Percentiles rank a stretch among this genome's conserved stretches.
Evolutionary conservation across 305 asterid genomes (phyloP).

Genomic region (Ajuga reptans): DNA sequence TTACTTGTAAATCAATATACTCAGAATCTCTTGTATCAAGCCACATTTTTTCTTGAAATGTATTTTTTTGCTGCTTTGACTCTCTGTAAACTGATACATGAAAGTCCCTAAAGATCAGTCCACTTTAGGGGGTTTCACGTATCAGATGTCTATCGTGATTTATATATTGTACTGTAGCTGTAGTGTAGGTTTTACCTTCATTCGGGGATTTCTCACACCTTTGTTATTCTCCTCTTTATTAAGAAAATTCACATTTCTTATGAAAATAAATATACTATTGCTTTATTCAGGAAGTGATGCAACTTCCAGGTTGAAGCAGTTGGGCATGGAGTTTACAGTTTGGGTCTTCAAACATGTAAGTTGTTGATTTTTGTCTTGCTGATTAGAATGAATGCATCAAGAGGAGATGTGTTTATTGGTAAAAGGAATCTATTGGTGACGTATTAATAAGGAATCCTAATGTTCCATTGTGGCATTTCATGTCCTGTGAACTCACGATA

Average conservation of each 20-base stretch:
- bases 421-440: background rate
- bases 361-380: slow-evolving; percentile 13
- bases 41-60: slow-evolving; percentile 18
- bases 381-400: slow-evolving; percentile 3
- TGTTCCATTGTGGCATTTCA: background rate
- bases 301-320: slow-evolving; percentile 86
- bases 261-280: slow-evolving; percentile 14
- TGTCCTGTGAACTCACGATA: slow-evolving; percentile 1
- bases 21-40: background rate
- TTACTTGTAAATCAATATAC: background rate
- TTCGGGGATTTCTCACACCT: no score
- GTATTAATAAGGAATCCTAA: background rate
- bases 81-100: background rate
- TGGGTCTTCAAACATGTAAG: slow-evolving; percentile 99
- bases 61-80: slow-evolving; percentile 12
- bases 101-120: no score
- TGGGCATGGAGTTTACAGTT: slow-evolving; percentile 96
- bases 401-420: background rate
- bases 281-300: slow-evolving; percentile 61
- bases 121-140: no score
- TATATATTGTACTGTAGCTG: no score
- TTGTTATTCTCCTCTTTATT: no score
- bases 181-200: no score
- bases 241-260: no score
- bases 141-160: no score